Percentiles rank a stretch among this genome's conserved stretches.
phyloP scores from a whole-genome alignment of 768 basidiomycete species.

The Russula virescens region DNA sequence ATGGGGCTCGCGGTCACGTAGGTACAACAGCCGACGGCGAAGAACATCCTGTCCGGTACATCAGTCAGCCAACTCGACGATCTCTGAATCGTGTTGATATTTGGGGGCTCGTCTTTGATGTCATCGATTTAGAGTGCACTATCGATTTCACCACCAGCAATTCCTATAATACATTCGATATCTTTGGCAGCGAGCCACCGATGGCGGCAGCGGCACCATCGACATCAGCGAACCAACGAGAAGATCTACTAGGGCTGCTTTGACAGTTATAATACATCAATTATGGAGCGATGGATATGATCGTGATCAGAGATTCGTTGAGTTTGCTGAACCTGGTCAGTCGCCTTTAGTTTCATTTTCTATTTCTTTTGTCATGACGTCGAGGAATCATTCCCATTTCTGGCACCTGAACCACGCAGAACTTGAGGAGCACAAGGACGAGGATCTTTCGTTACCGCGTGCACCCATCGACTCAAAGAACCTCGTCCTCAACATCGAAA shows the following conservation, averaged over 20 bases:
- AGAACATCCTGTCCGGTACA: conserved; percentile 68
- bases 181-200: conserved; percentile 16
- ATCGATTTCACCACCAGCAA: conserved; percentile 10
- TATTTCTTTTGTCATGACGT: conserved; percentile 9
- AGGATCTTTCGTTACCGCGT: too few relatives aligned
- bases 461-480: too few relatives aligned
- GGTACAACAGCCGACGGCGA: conserved; percentile 64
- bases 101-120: conserved; percentile 48
- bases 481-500: conserved; percentile 58
- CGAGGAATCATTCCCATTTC: conserved; percentile 31
- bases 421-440: conserved; percentile 42
- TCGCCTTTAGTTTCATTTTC: conserved; percentile 7
- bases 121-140: too few relatives aligned
- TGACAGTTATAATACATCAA: too few relatives aligned
- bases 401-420: conserved; percentile 24
- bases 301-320: conserved; percentile 68
- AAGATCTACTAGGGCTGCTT: conserved; percentile 16
- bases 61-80: conserved; percentile 90
- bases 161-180: conserved; percentile 23
- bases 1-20: conserved; percentile 77
- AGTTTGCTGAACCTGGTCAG: conserved; percentile 69
- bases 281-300: conserved; percentile 29
- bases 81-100: conserved; percentile 89
- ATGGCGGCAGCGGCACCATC: conserved; percentile 20
- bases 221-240: conserved; percentile 16